phyloP scores from a whole-genome alignment of 768 basidiomycete genomes.

The Mycena galericulata region DNA sequence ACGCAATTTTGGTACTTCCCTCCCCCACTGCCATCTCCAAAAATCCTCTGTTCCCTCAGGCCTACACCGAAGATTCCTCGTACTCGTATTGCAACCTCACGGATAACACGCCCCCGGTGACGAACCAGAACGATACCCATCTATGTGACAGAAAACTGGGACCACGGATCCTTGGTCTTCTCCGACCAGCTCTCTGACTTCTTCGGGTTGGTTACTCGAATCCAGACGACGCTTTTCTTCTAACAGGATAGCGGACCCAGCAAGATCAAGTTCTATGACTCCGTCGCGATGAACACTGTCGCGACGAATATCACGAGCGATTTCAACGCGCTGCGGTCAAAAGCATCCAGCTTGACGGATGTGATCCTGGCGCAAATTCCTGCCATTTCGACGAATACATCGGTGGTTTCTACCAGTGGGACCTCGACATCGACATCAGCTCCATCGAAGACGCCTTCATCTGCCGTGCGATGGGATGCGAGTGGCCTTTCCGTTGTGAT shows the following conservation, averaged over 20 bases:
- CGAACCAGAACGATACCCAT: constrained; percentile 20
- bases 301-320: not conserved
- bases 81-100: constrained; percentile 9
- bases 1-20: constrained; percentile 20
- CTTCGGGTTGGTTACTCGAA: not conserved
- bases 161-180: not conserved
- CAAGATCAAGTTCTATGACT: not conserved
- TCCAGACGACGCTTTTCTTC: not conserved
- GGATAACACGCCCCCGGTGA: not conserved
- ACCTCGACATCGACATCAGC: not conserved
- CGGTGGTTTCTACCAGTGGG: not conserved
- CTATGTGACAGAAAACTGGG: constrained; percentile 6
- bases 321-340: not conserved
- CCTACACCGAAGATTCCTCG: not conserved
- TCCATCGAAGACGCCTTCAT: not conserved
- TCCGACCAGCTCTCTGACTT: not conserved
- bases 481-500: not conserved
- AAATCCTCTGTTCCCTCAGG: not conserved
- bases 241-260: not conserved
- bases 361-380: not conserved
- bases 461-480: not conserved
- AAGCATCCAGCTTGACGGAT: not conserved
- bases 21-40: not conserved
- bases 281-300: not conserved
- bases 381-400: not conserved